phyloP scores from a whole-genome alignment of 352 stramenopile genomes.

The Phytophthora ramorum region DNA sequence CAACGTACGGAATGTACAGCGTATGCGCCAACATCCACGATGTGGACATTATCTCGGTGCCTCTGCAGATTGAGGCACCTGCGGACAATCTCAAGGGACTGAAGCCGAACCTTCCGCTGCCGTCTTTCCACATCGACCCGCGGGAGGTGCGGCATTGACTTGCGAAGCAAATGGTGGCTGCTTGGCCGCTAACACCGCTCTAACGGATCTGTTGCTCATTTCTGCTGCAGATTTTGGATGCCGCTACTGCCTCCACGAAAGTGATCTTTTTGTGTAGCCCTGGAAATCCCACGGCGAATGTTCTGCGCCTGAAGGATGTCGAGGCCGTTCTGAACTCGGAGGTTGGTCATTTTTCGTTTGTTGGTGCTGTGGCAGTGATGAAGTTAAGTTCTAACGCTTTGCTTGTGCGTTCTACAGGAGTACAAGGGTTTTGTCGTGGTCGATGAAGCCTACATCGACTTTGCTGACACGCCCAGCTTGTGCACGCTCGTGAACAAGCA shows the following conservation, averaged over 20 bases:
- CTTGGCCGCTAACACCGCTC: not conserved
- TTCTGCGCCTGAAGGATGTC: conserved; percentile 92
- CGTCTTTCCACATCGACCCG: conserved; percentile 86
- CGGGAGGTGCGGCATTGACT: conserved; percentile 45
- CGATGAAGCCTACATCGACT: conserved; percentile 99
- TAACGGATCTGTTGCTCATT: not conserved
- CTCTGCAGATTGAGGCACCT: conserved; percentile 82
- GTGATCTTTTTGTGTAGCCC: conserved; percentile 98
- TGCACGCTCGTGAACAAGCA: conserved; percentile 93
- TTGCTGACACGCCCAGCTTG: conserved; percentile 79
- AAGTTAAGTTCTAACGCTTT: conserved; percentile 6
- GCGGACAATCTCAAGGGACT: conserved; percentile 70
- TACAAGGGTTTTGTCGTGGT: conserved; percentile 97
- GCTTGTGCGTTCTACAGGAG: conserved; percentile 35
- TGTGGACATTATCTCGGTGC: conserved; percentile 93
- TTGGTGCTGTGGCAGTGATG: not conserved
- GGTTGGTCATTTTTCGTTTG: conserved; percentile 37
- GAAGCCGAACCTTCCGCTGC: conserved; percentile 58
- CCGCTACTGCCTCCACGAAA: conserved; percentile 92
- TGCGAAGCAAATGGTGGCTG: not conserved
- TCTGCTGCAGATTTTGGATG: conserved; percentile 81
- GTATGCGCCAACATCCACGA: conserved; percentile 99
- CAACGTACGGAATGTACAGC: conserved; percentile 99
- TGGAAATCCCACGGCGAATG: conserved; percentile 97
- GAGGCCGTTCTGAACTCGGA: conserved; percentile 86